These are phyloP conservation scores for Samsoniella hepiali DNA, from an alignment of 2,329 filamentous ascomycete genomes.

Conservation along the genomic window DNA sequence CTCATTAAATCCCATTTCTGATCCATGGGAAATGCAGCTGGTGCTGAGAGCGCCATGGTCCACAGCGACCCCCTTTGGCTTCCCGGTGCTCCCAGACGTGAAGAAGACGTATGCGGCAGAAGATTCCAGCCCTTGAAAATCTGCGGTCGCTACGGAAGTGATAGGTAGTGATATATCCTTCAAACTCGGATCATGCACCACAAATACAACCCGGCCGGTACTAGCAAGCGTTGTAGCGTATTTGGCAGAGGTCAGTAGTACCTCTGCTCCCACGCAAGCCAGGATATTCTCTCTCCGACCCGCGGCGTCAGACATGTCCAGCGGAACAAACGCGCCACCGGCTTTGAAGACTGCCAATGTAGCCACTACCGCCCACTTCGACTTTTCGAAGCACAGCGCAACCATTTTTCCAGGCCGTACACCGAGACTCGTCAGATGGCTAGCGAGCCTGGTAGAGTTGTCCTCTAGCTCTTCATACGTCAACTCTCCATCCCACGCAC, in stretches of 20 bases:
- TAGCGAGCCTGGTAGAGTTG: background rate
- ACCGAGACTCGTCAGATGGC: slow-evolving; percentile 15
- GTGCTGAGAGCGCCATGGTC: slow-evolving; percentile 53
- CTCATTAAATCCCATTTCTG: slow-evolving; percentile 42
- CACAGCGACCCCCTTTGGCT: slow-evolving; percentile 29
- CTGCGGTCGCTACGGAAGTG: background rate
- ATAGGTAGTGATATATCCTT: background rate
- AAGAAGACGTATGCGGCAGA: slow-evolving; percentile 28
- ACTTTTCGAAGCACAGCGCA: slow-evolving; percentile 31
- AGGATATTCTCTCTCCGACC: slow-evolving; percentile 3
- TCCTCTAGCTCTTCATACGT: slow-evolving; percentile 32
- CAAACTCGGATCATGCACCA: background rate
- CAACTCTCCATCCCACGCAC: slow-evolving; percentile 45
- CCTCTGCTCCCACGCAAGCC: background rate
- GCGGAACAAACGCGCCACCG: slow-evolving; percentile 43
- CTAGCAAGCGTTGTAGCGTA: background rate
- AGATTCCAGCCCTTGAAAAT: background rate
- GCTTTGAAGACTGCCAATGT: slow-evolving; percentile 41
- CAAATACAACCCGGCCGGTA: background rate
- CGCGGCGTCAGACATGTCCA: slow-evolving; percentile 23
- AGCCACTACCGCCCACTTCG: slow-evolving; percentile 28
- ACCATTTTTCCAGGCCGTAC: slow-evolving; percentile 30
- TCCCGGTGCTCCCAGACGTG: slow-evolving; percentile 29
- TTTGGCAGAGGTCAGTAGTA: background rate
- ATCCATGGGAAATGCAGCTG: slow-evolving; percentile 45